Evolutionary conservation across 148 eudicot genomes (phyloP).

Genomic region (Rhododendron mucronatum): DNA sequence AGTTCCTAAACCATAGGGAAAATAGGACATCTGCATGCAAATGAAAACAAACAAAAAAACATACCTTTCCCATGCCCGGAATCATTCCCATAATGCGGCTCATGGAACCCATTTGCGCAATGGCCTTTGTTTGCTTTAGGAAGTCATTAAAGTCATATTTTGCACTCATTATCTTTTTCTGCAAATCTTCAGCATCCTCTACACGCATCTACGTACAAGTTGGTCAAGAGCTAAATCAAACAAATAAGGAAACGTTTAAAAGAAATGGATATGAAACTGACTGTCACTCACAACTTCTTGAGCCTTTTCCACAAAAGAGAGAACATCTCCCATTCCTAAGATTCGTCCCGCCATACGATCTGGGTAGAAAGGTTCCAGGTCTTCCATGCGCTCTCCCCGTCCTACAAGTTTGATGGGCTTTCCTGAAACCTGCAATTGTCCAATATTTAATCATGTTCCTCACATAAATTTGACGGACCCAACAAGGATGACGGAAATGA

Average conservation of each 20-base stretch:
- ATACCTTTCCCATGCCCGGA: slow-evolving; percentile 99
- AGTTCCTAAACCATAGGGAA: not conserved
- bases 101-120: slow-evolving; percentile 98
- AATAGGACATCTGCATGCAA: not conserved
- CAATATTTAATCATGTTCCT: not conserved
- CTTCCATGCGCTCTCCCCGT: slow-evolving; percentile 97
- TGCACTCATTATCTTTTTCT: slow-evolving; percentile 93
- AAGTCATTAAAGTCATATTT: slow-evolving; percentile 97
- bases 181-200: slow-evolving; percentile 96
- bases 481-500: not conserved
- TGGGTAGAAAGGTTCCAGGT: slow-evolving; percentile 97
- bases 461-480: not conserved
- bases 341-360: slow-evolving; percentile 99
- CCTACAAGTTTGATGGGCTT: slow-evolving; percentile 99
- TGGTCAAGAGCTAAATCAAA: slow-evolving; percentile 12
- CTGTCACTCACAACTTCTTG: slow-evolving; percentile 84
- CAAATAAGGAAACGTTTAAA: not conserved
- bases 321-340: slow-evolving; percentile 98
- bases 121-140: slow-evolving; percentile 92
- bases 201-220: slow-evolving; percentile 63
- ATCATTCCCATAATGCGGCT: slow-evolving; percentile 98
- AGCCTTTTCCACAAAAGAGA: slow-evolving; percentile 96
- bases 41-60: not conserved
- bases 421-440: slow-evolving; percentile 74
- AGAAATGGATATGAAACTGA: not conserved